Percentiles rank a stretch among this genome's conserved stretches.
phyloP scores from a whole-genome alignment of 2,329 filamentous ascomycete species.

The Ceratocystis variospora region DNA sequence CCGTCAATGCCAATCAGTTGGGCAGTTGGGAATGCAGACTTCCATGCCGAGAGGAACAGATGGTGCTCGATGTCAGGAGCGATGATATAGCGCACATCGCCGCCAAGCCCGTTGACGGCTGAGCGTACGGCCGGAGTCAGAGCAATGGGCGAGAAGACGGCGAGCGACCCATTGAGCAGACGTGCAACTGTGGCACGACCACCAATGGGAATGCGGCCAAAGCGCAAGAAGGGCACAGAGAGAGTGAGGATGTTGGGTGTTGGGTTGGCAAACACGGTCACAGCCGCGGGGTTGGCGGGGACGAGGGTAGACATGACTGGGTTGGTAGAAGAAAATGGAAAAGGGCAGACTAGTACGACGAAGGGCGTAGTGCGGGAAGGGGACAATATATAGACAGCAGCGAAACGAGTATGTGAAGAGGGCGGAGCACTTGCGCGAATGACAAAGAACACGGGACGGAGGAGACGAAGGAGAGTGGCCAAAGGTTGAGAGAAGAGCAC shows the following conservation, averaged over 20 bases:
- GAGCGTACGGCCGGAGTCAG: conserved; percentile 60
- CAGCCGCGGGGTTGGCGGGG: conserved; percentile 57
- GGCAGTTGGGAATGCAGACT: conserved; percentile 61
- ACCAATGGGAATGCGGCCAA: conserved; percentile 67
- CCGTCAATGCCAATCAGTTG: conserved; percentile 72
- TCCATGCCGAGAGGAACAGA: conserved; percentile 82
- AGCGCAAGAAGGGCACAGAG: conserved; percentile 72
- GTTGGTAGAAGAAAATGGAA: neutral
- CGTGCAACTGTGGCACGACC: conserved; percentile 77
- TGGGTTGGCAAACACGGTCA: conserved; percentile 82
- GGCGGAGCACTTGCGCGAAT: no score
- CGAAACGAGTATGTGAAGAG: neutral
- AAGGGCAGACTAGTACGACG: neutral
- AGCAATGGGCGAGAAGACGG: conserved; percentile 83
- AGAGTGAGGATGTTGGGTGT: conserved; percentile 66
- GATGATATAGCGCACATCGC: conserved; percentile 67
- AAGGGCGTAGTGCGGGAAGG: neutral
- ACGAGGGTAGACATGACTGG: conserved; percentile 33
- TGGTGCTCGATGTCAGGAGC: conserved; percentile 89
- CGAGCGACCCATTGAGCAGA: conserved; percentile 61
- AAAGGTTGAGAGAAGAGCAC: no score
- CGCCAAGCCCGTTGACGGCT: conserved; percentile 50
- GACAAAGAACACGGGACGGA: no score
- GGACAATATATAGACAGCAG: neutral
- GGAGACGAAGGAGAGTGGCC: no score